phyloP scores from a whole-genome alignment of 768 basidiomycete genomes.

The Trametes coccinea region DNA sequence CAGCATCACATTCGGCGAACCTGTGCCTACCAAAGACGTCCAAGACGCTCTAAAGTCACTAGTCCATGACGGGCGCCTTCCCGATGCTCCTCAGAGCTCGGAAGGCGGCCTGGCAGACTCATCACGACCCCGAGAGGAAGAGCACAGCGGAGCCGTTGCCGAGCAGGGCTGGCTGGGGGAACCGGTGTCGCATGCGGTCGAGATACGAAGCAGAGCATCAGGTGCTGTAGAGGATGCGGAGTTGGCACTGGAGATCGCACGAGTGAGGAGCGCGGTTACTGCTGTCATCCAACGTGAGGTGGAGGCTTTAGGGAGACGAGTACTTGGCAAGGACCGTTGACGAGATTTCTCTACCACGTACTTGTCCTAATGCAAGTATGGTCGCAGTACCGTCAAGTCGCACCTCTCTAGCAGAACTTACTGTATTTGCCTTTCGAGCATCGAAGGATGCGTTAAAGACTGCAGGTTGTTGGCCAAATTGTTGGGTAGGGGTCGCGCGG shows the following conservation, averaged over 20 bases:
- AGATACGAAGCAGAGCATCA: background rate
- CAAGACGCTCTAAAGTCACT: conserved; percentile 22
- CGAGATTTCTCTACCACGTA: too few relatives aligned
- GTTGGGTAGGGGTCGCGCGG: too few relatives aligned
- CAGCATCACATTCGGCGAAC: conserved; percentile 79
- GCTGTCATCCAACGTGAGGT: conserved; percentile 34
- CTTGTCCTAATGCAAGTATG: too few relatives aligned
- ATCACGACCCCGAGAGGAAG: conserved; percentile 13
- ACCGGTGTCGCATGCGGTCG: conserved; percentile 6
- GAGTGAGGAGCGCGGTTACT: conserved; percentile 33
- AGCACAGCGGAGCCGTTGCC: conserved; percentile 1
- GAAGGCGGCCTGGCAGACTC: conserved; percentile 4
- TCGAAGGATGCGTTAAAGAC: too few relatives aligned
- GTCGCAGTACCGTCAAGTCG: too few relatives aligned
- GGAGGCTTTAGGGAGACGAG: conserved; percentile 29
- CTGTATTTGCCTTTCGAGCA: too few relatives aligned
- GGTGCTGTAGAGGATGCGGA: background rate
- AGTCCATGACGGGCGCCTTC: conserved; percentile 3
- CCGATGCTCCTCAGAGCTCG: conserved; percentile 1
- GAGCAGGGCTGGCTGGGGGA: conserved; percentile 16
- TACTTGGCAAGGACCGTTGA: background rate
- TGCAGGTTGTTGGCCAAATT: too few relatives aligned
- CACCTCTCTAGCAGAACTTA: too few relatives aligned
- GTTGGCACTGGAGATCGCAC: conserved; percentile 14
- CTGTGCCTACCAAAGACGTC: conserved; percentile 51